Base-by-base conservation (phyloP, 2,329 filamentous ascomycete species). In the Calonectria honghensis region DNA sequence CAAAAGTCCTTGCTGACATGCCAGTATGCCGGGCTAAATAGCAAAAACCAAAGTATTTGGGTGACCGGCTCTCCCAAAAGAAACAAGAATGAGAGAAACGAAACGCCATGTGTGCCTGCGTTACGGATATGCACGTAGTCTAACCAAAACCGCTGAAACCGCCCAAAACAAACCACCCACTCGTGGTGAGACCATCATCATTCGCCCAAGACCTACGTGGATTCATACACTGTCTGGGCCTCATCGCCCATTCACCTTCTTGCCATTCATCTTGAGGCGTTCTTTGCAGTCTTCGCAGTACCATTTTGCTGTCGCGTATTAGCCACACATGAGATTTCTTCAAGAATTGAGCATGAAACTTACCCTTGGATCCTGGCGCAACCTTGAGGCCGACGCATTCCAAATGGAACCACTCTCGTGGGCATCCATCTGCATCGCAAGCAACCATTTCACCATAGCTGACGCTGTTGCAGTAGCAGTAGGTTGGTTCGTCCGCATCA, bases 391-490 rank as follows among this genome's bases (percentile, higher is more conserved):
- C 95, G 37, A 95, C 94, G 83, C 95, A 97, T 65, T 93, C 93
- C 65, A 97, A 86, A 88, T 96, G 94, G 87, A 96, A 96, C 94
- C 94, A 96, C 84, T 96, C 94, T 75, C 91, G 90, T 78, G 91
- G 90, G 85, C 94, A 96, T 64, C 91, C 90, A 73, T 93, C 90
- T 10, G 92, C 92, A 82, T 96, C 94, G 81, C 94, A 96, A 3
- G 93, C 94, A 54, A 96, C 94, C 94, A 96, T 96, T 85, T 95
- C 94, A 27, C 94, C 94, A 81, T 95, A 96, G 80, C 94, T 95
- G 70, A 95, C 92, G 63, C 93, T 91, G 79, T 95, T 94, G 83
- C 94, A 96, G 85, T 95, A 95, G 84, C 94, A 95, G 84, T 96
- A 96, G 18, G 92, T 89, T 48, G 92, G 93, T 82, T 96, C 94